Evolutionary conservation across 495 filamentous ascomycete species (phyloP), one percentile per base, ranked within the genome.

Genomic region (Penicillium longicatenatum): DNA sequence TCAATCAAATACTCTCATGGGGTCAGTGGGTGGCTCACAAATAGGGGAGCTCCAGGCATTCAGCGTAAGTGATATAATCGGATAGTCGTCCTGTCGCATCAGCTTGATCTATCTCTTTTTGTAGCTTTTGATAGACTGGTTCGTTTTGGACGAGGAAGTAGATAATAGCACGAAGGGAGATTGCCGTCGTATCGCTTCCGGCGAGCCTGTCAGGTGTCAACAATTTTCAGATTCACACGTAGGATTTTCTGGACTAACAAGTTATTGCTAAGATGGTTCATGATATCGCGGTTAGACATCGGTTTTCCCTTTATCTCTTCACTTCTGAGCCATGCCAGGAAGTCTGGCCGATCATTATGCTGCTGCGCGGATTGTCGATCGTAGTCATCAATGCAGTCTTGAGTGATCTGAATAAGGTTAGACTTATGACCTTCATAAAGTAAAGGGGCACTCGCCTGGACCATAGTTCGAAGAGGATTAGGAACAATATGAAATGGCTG

Each of bases 171-270:
- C 76, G 69, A 11, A 82, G 63, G 6, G 65, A 62, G 46, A 71
- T 79, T 8, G 79, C 75, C 6, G 75, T 79, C 11, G 80, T 82
- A 59, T 84, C 81, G 39, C 72, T 69, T 17, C 79, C 79, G 30
- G 78, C 77, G 22, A 57, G 53, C 17, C 53, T 57, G 44, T 42
- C 16, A 30, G 4, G 20, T n/a, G 21, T 30, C 10, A 48, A 22
- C 16, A 16, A 8, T 16, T 29, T 3, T 3, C 22, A n/a, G 4
- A 26, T 26, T 26, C 9, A 19, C 20, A 26, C 17, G 41, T n/a
- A 12, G n/a, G 11, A 0, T 16, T 3, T 44, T 17, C 24, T 11
- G 9, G 46, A 37, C 52, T 21, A 16, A 59, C 61, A 63, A 21
- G 17, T 63, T 60, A 45, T 63, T 63, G 43, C 60, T 63, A 6